Conservation (phyloP, 2,329 filamentous ascomycete species). For the Colletotrichum spinosum region DNA sequence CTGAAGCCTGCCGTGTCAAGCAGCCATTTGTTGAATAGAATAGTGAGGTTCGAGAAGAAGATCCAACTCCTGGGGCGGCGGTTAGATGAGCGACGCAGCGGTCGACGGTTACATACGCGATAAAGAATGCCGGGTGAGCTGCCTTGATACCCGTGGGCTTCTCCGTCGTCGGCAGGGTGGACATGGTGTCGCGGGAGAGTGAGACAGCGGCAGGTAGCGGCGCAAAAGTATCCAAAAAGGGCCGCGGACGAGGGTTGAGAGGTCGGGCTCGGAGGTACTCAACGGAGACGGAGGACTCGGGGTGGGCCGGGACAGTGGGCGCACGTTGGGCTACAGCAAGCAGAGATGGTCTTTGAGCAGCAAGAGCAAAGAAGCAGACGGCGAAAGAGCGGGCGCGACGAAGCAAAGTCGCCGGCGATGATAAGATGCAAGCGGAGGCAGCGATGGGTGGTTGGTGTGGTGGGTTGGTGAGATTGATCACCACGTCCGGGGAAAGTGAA, state of each 20-base stretch:
- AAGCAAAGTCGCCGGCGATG: not conserved
- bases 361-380: not conserved
- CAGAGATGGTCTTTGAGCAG: no score
- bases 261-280: conserved; percentile 17
- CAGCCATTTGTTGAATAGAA: conserved; percentile 94
- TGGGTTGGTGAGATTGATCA: no score
- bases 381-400: conserved; percentile 6
- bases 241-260: conserved; percentile 25
- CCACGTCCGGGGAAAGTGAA: no score
- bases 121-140: conserved; percentile 45
- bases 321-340: no score
- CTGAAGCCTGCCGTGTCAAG: conserved; percentile 80
- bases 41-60: conserved; percentile 84
- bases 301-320: conserved; percentile 21
- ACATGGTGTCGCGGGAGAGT: conserved; percentile 24
- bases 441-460: no score
- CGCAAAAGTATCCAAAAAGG: conserved; percentile 22
- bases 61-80: conserved; percentile 75
- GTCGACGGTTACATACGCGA: conserved; percentile 44
- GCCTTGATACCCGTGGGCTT: conserved; percentile 38
- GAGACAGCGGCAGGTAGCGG: not conserved
- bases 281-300: conserved; percentile 22
- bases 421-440: no score
- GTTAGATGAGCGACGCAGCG: conserved; percentile 14
- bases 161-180: conserved; percentile 38